Base-by-base conservation (phyloP, 768 basidiomycete genomes). In the Podaxis rugospora region DNA sequence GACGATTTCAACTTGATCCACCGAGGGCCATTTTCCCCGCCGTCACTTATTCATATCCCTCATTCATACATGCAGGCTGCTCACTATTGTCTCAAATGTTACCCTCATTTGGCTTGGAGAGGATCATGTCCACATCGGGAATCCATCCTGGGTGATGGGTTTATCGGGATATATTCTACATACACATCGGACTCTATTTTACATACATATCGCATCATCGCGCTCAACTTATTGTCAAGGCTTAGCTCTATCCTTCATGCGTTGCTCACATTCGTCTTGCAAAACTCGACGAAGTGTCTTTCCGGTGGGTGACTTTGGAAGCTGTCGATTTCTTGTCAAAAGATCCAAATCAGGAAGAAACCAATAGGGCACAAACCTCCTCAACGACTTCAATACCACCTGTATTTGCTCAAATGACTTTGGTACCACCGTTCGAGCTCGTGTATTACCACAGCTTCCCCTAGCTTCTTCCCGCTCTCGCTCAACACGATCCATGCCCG, bases 401-500 rank as follows among this genome's bases (percentile, higher is more conserved):
- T 92, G 66, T 87, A 88, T 68, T 79, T 84, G 73, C 88, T 90
- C 58, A 92, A 70, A 59, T 82, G 79, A 70, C 80, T 75, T 58
- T 80, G 76, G 44, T 83, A 76, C 89, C 89, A 92, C 9, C 64
- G 70, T 21, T 88, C 80, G 5, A 93, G 73, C 56, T 74, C 78
- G 51, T 73, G 70, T 1, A 79, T 66, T 5, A 78, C 81, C 47
- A 66, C 68, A 7, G 65, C 64, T 1, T 69, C 69, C 5, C 87
- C 86, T 4, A 77, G 66, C 46, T 72, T 75, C 65, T 77, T 79
- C 7, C 90, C 90, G 1, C 67, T 68, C 0, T 75, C 63, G 57
- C 83, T 87, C 7, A 92, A 71, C 1, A 91, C 87, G 37, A 92
- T 66, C 90, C 91, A 92, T 2, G 91, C 91, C 0, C 87, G 81